Percentiles rank a stretch among this genome's conserved stretches.
Conservation (phyloP, 1,139 yeast genomes). For the Scheffersomyces insectosa region DNA sequence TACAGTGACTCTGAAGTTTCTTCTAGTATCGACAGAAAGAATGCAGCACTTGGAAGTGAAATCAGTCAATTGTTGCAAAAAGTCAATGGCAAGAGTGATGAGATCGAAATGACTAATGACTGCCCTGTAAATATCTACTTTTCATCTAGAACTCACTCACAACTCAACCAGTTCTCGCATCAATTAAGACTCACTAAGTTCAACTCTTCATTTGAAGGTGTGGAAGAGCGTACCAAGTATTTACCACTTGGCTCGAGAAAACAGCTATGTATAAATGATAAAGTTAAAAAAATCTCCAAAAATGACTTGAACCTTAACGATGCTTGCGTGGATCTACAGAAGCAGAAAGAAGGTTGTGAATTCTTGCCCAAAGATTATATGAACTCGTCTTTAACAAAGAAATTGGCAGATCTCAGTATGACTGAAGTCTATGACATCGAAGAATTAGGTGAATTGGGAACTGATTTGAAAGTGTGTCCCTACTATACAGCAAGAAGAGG, state of each 20-base stretch:
- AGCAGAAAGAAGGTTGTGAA: conserved; percentile 47
- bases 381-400: conserved; percentile 32
- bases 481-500: conserved; percentile 73
- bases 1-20: conserved; percentile 30
- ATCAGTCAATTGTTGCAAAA: conserved; percentile 43
- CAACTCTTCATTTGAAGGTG: conserved; percentile 56
- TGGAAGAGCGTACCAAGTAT: conserved; percentile 50
- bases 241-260: conserved; percentile 80
- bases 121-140: conserved; percentile 56
- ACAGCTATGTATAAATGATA: conserved; percentile 77
- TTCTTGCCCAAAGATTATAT: conserved; percentile 43
- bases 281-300: conserved; percentile 39
- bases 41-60: conserved; percentile 35
- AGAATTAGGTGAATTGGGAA: conserved; percentile 67
- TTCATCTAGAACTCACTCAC: conserved; percentile 91
- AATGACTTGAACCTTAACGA: conserved; percentile 70
- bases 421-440: conserved; percentile 79
- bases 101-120: conserved; percentile 20
- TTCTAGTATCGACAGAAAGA: conserved; percentile 21
- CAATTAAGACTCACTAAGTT: conserved; percentile 67
- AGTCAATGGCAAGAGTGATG: conserved; percentile 25
- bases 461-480: conserved; percentile 64
- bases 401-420: conserved; percentile 61
- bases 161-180: conserved; percentile 74
- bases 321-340: conserved; percentile 75